phyloP scores from a whole-genome alignment of 2,329 filamentous ascomycete species.

The Lachnum nothofagi region DNA sequence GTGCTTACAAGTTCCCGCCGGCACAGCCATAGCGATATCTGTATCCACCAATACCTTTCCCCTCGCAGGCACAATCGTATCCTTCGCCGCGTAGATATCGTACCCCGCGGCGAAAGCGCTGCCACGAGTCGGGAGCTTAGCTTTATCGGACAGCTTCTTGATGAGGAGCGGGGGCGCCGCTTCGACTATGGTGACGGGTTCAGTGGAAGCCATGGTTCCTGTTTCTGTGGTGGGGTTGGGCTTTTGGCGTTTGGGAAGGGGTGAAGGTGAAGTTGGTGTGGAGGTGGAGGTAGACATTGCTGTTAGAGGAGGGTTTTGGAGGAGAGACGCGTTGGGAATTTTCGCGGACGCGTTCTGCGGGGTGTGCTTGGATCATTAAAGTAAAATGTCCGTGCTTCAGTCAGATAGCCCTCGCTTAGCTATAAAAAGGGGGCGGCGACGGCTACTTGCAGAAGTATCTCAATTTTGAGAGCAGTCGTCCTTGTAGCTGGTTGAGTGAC shows the following conservation, averaged over 20 bases:
- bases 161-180: constrained; percentile 42
- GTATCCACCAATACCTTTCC: constrained; percentile 86
- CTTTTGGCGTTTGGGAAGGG: constrained; percentile 30
- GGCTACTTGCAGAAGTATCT: no score
- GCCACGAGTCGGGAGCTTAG: constrained; percentile 79
- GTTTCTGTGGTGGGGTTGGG: constrained; percentile 18
- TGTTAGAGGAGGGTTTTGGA: constrained; percentile 1
- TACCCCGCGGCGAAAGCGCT: constrained; percentile 89
- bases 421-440: no score
- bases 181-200: constrained; percentile 17
- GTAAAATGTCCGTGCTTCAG: no score
- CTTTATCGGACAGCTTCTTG: constrained; percentile 79
- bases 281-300: constrained; percentile 17
- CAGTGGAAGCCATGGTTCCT: constrained; percentile 13
- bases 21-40: constrained; percentile 85
- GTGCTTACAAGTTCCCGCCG: constrained; percentile 83
- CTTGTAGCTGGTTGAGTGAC: no score
- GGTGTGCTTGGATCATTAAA: no score
- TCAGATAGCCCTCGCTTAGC: no score
- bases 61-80: constrained; percentile 70
- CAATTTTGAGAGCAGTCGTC: no score
- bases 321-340: constrained; percentile 7
- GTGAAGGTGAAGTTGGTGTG: constrained; percentile 20
- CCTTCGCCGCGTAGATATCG: constrained; percentile 78
- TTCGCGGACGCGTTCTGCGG: background rate